Evolutionary conservation across 2,329 filamentous ascomycete species (phyloP), one percentile per base, ranked within the genome.

Genomic region (Pestalotiopsis fici): DNA sequence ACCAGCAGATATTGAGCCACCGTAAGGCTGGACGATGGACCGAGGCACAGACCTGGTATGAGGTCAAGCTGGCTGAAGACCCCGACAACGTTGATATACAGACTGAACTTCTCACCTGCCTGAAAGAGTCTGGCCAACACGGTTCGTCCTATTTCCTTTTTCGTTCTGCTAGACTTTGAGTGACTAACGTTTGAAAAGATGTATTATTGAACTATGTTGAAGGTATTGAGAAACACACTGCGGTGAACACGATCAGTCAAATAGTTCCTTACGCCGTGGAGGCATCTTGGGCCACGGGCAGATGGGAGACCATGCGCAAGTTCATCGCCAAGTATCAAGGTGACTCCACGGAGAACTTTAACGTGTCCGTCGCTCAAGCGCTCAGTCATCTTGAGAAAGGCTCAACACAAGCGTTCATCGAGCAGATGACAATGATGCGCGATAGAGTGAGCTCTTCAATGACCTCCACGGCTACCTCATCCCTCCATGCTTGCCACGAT

Each of bases 31-130:
- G 96, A 3, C 87, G 95, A 69, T 99, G 96, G 95, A 91, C 93
- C 18, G 93, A 95, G 64, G 96, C 95, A 27, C 96, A 98, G 80
- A 97, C 93, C 70, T 99, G 97, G 96, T 98, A 98, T 78, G 95
- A 99, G 77, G 90, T 97, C 71, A 91, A 95, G 70, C 85, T 98
- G 39, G 91, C 92, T 2, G 90, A 96, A 73, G 87, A 91, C 59
- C 95, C 95, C 0, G 85, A 91, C 65, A 91, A 97, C 75, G 77
- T 87, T 21, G 92, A 97, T 66, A 86, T 93, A 13, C 95, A 98
- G 76, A 85, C 93, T 66, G 93, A 97, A 73, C 85, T 99, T 43
- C 83, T 99, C 65, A 92, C 90, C 35, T 98, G 96, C 74, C 84
- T 99, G 11, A 95, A 94, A 76, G 94, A 98, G 77, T 97, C 95